Conservation (phyloP, 805 yeast species). For the Saccharomycopsis sp. region DNA sequence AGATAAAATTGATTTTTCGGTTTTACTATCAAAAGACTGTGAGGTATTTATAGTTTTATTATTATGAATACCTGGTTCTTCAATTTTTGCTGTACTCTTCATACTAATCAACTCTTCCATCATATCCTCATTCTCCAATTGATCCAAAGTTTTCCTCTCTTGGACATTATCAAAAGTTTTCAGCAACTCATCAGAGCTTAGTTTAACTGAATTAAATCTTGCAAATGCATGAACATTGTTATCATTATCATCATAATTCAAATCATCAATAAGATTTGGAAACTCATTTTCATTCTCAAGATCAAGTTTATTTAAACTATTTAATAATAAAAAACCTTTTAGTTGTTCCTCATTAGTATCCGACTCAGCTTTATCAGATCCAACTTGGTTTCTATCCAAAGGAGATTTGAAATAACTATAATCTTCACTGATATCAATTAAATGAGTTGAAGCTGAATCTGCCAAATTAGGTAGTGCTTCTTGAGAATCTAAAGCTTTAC, state of each 20-base stretch:
- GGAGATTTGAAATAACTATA: too few relatives aligned
- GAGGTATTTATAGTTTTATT: too few relatives aligned
- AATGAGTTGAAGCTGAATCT: too few relatives aligned
- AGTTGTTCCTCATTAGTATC: not conserved
- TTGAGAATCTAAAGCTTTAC: too few relatives aligned
- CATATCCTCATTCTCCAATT: not conserved
- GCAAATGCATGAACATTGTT: not conserved
- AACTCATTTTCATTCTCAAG: not conserved
- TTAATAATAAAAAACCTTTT: not conserved
- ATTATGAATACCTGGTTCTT: not conserved
- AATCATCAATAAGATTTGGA: not conserved
- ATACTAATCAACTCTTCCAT: not conserved
- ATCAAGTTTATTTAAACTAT: not conserved
- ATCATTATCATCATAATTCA: not conserved
- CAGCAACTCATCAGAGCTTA: too few relatives aligned
- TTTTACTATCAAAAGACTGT: not conserved
- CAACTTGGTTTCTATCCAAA: not conserved
- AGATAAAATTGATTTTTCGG: not conserved
- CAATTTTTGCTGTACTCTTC: not conserved
- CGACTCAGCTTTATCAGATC: not conserved
- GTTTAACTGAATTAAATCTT: not conserved
- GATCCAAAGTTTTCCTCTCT: not conserved
- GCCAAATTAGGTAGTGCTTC: too few relatives aligned
- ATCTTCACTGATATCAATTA: too few relatives aligned
- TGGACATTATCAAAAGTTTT: too few relatives aligned